Conservation (phyloP, 2,329 filamentous ascomycete species). For the Dactylellina sp. region DNA sequence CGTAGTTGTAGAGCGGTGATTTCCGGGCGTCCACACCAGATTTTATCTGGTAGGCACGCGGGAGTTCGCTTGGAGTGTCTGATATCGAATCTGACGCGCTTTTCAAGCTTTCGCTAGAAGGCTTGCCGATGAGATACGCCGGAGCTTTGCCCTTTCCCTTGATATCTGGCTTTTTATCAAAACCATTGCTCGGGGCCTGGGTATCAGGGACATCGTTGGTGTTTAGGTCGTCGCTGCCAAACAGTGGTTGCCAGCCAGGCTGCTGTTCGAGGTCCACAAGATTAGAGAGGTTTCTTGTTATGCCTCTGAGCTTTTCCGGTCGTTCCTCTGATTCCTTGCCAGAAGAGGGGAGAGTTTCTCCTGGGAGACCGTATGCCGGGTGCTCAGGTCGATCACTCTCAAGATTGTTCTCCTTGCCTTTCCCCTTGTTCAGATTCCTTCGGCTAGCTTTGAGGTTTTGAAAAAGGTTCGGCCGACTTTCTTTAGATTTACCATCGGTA, state of each 20-base stretch:
- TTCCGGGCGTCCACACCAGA: constrained; percentile 25
- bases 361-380: constrained; percentile 10
- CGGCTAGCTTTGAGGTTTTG: constrained; percentile 27
- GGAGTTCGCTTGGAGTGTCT: constrained; percentile 12
- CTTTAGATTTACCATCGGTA: constrained; percentile 13
- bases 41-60: constrained; percentile 37
- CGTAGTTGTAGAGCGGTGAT: constrained; percentile 39
- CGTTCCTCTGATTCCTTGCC: neutral
- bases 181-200: neutral
- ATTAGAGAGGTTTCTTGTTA: constrained; percentile 2
- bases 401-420: constrained; percentile 14
- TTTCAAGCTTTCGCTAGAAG: neutral
- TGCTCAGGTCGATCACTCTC: constrained; percentile 10
- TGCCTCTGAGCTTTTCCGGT: neutral
- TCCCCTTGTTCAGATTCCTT: constrained; percentile 6
- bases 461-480: constrained; percentile 14
- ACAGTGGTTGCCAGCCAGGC: constrained; percentile 35
- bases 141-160: constrained; percentile 32
- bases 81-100: neutral
- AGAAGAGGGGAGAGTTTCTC: neutral
- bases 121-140: neutral
- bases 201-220: constrained; percentile 28
- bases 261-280: constrained; percentile 27
- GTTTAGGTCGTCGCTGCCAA: constrained; percentile 8
- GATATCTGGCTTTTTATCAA: neutral